Evolutionary conservation across 2,329 filamentous ascomycete species (phyloP).

Genomic region (Fusarium sp.): DNA sequence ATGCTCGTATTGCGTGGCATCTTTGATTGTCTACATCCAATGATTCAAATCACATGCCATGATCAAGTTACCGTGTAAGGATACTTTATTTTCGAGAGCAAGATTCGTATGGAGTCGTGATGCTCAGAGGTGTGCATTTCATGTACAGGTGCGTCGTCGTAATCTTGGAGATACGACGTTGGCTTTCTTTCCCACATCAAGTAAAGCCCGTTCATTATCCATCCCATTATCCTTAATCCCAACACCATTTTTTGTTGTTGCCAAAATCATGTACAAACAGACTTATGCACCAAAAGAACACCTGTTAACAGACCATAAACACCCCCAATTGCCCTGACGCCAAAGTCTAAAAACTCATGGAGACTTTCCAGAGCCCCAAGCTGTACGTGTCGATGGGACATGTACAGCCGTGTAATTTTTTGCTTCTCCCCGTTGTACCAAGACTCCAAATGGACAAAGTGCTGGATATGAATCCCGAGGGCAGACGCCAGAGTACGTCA

Average conservation of each 20-base stretch:
- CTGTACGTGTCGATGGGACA: neutral
- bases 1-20: neutral
- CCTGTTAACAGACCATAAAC: slow-evolving; percentile 16
- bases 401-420: neutral
- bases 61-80: neutral
- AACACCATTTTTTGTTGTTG: slow-evolving; percentile 25
- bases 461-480: neutral
- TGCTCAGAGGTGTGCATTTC: slow-evolving; percentile 21
- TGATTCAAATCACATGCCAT: neutral
- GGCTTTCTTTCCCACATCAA: slow-evolving; percentile 5
- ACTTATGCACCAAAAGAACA: slow-evolving; percentile 1
- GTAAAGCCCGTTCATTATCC: slow-evolving; percentile 13
- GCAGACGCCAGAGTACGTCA: slow-evolving; percentile 25
- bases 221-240: neutral
- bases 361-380: neutral
- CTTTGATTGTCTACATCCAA: too few relatives aligned
- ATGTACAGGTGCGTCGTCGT: slow-evolving; percentile 31
- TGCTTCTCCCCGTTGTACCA: slow-evolving; percentile 3
- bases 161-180: neutral
- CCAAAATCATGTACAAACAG: slow-evolving; percentile 32
- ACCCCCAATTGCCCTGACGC: slow-evolving; percentile 9
- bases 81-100: slow-evolving; percentile 7
- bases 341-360: slow-evolving; percentile 30
- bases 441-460: slow-evolving; percentile 17
- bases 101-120: neutral